Conservation (phyloP, 805 yeast species). For the Saccharomycopsis malanga region DNA sequence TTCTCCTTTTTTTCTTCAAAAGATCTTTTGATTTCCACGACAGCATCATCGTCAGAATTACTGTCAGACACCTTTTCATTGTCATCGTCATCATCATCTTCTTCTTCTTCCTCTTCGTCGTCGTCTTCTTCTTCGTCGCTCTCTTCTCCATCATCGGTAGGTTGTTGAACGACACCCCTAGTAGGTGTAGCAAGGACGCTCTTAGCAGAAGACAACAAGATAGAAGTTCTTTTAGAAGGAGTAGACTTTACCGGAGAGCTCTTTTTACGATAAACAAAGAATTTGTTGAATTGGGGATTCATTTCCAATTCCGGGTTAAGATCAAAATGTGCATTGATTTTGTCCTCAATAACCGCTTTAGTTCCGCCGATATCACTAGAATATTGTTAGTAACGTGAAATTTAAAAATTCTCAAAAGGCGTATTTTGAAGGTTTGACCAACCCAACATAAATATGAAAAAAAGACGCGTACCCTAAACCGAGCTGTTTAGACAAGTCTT, state of each 20-base stretch:
- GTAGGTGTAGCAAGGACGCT: neutral
- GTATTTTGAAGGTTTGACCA: too few species aligned
- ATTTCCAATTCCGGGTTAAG: slow-evolving; percentile 29
- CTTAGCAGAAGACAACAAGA: neutral
- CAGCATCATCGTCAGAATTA: neutral
- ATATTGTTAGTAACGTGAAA: neutral
- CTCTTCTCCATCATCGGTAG: slow-evolving; percentile 1
- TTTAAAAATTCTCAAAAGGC: too few species aligned
- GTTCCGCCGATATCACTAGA: slow-evolving; percentile 27
- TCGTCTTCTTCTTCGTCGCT: slow-evolving; percentile 6
- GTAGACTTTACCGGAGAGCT: slow-evolving; percentile 21
- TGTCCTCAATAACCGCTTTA: slow-evolving; percentile 28
- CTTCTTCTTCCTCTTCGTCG: slow-evolving; percentile 14
- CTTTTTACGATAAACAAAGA: slow-evolving; percentile 26
- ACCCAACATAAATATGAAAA: too few species aligned
- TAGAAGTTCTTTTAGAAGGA: slow-evolving; percentile 4
- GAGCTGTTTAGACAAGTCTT: slow-evolving; percentile 32
- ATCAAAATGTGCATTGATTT: slow-evolving; percentile 27
- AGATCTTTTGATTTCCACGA: slow-evolving; percentile 1
- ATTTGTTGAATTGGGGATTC: slow-evolving; percentile 24
- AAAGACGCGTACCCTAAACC: slow-evolving; percentile 27
- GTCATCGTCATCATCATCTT: slow-evolving; percentile 17
- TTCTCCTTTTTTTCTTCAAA: slow-evolving; percentile 8
- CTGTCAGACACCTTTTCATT: neutral
- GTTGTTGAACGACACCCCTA: neutral